Evolutionary conservation across 495 filamentous ascomycete species (phyloP).

Genomic region (Penicillium parvum): DNA sequence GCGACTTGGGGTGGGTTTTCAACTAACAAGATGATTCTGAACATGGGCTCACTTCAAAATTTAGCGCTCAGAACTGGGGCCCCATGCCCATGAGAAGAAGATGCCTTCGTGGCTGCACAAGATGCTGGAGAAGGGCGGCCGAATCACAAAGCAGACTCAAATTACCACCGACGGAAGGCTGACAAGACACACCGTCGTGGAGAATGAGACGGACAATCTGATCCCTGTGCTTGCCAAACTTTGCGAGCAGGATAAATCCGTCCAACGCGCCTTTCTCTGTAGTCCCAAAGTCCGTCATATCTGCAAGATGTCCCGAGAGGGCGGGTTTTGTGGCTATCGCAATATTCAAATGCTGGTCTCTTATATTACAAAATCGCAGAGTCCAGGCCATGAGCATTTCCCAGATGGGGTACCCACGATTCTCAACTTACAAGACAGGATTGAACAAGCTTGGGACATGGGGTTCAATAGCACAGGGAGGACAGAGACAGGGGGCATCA

Average conservation of each 20-base stretch:
- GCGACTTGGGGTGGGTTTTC: constrained; percentile 40
- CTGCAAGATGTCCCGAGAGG: constrained; percentile 72
- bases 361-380: constrained; percentile 59
- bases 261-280: constrained; percentile 73
- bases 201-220: constrained; percentile 64
- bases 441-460: constrained; percentile 85
- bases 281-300: constrained; percentile 73
- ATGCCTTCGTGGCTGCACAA: constrained; percentile 81
- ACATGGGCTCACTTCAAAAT: constrained; percentile 23
- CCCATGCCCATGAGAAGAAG: constrained; percentile 76
- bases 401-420: constrained; percentile 65
- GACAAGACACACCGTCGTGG: constrained; percentile 39
- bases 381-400: constrained; percentile 57
- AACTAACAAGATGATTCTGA: background rate
- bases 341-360: constrained; percentile 95
- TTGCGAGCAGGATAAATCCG: constrained; percentile 59
- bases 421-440: constrained; percentile 78
- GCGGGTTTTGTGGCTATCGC: constrained; percentile 95
- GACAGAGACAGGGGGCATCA: constrained; percentile 81
- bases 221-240: constrained; percentile 69
- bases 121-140: constrained; percentile 61
- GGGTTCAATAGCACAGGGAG: constrained; percentile 73
- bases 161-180: constrained; percentile 50
- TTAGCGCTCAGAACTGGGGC: constrained; percentile 64
- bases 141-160: constrained; percentile 50